Conservation (phyloP, 306 rosid species). For the Hippophae gyantsensis region DNA sequence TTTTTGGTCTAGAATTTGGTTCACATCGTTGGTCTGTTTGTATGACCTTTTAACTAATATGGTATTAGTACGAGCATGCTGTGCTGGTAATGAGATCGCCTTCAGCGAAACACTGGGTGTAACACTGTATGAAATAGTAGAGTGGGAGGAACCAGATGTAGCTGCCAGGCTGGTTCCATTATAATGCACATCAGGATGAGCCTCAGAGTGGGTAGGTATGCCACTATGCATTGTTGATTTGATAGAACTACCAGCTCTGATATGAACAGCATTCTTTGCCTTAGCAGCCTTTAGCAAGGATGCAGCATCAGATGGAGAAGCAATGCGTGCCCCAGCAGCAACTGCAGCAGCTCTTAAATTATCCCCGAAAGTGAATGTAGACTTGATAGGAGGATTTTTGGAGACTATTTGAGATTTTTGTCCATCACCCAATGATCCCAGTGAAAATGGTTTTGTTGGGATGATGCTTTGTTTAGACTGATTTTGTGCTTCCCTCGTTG, state of each 20-base stretch:
- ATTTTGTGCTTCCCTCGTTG: conserved; percentile 17
- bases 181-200: conserved; percentile 24
- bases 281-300: conserved; percentile 48
- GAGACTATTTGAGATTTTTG: conserved; percentile 31
- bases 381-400: conserved; percentile 37
- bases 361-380: conserved; percentile 25
- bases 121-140: conserved; percentile 16
- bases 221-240: conserved; percentile 26
- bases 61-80: conserved; percentile 14
- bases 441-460: conserved; percentile 15
- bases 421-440: conserved; percentile 25
- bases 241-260: conserved; percentile 24
- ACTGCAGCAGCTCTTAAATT: conserved; percentile 46
- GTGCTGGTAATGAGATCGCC: conserved; percentile 18
- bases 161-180: conserved; percentile 18
- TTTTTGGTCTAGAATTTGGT: conserved; percentile 18
- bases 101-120: conserved; percentile 16
- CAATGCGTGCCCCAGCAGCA: conserved; percentile 61
- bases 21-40: conserved; percentile 23
- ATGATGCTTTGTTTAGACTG: conserved; percentile 35
- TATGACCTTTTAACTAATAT: conserved; percentile 13
- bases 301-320: conserved; percentile 41
- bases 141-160: conserved; percentile 8
- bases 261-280: conserved; percentile 34
- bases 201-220: conserved; percentile 26